phyloP scores from a whole-genome alignment of 1,139 yeast genomes.

The Hansenula sp. region DNA sequence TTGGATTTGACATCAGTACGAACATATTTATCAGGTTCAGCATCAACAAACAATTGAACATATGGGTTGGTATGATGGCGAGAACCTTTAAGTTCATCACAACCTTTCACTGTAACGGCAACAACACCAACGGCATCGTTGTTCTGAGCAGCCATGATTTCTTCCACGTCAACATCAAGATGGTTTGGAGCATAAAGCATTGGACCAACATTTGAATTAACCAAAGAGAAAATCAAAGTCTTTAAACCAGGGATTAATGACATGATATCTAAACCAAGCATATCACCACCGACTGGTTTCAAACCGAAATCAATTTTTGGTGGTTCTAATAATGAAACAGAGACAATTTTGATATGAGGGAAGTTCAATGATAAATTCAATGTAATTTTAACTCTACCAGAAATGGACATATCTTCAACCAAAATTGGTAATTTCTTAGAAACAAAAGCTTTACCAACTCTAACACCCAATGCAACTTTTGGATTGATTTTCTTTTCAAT shows the following conservation, averaged over 20 bases:
- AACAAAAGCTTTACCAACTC: slow-evolving; percentile 73
- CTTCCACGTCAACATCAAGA: slow-evolving; percentile 69
- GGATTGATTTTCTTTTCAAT: slow-evolving; percentile 69
- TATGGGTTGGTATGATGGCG: slow-evolving; percentile 52
- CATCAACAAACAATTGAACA: slow-evolving; percentile 44
- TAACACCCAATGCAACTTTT: slow-evolving; percentile 73
- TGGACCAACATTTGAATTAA: slow-evolving; percentile 69
- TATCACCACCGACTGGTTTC: slow-evolving; percentile 87
- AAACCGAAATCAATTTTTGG: slow-evolving; percentile 73
- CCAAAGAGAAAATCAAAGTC: slow-evolving; percentile 63
- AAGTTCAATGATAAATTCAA: slow-evolving; percentile 57
- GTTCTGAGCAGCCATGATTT: slow-evolving; percentile 54
- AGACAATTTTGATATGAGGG: slow-evolving; percentile 71
- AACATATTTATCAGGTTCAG: slow-evolving; percentile 38
- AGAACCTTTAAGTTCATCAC: slow-evolving; percentile 42
- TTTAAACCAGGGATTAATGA: slow-evolving; percentile 77
- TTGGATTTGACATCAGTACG: slow-evolving; percentile 54
- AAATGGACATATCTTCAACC: slow-evolving; percentile 73
- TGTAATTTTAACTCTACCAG: slow-evolving; percentile 67
- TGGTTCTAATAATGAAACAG: slow-evolving; percentile 69
- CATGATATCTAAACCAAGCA: slow-evolving; percentile 79
- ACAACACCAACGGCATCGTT: slow-evolving; percentile 67
- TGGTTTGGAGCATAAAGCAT: slow-evolving; percentile 82
- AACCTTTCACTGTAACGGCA: slow-evolving; percentile 56
- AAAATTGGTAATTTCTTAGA: slow-evolving; percentile 70